Conservation (phyloP, 2,329 filamentous ascomycete genomes). For the Thyridium curvatum region DNA sequence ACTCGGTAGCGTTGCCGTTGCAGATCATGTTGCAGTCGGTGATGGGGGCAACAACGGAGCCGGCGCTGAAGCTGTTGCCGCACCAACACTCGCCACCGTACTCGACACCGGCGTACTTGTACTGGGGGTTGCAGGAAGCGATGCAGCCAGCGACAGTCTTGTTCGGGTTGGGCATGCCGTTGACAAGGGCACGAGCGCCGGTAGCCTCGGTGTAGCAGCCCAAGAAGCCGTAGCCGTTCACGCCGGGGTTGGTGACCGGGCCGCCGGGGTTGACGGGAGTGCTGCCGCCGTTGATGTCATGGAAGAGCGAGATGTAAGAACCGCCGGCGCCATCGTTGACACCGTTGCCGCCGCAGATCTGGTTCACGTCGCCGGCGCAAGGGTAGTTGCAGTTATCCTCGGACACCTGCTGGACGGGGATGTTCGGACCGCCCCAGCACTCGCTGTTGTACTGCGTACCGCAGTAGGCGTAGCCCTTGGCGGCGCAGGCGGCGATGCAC, state of each 20-base stretch:
- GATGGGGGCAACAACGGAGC: constrained; percentile 10
- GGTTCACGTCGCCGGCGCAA: constrained; percentile 40
- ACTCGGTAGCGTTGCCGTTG: constrained; percentile 13
- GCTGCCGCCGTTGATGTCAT: constrained; percentile 20
- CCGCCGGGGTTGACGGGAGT: constrained; percentile 7
- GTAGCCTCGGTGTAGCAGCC: constrained; percentile 26
- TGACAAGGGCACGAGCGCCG: constrained; percentile 11
- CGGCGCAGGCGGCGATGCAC: constrained; percentile 38
- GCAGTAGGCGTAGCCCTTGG: constrained; percentile 31
- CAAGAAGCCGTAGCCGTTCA: constrained; percentile 20
- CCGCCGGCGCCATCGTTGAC: constrained; percentile 22
- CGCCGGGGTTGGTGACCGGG: constrained; percentile 26
- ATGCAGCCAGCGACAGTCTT: constrained; percentile 15
- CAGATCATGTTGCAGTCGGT: constrained; percentile 21
- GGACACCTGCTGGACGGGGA: constrained; percentile 35
- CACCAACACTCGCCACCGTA: constrained; percentile 37
- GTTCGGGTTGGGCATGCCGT: constrained; percentile 3
- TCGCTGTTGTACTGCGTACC: constrained; percentile 43
- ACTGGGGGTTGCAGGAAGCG: constrained; percentile 24
- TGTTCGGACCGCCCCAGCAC: constrained; percentile 47
- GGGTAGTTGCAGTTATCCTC: constrained; percentile 44
- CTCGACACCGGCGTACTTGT: constrained; percentile 43
- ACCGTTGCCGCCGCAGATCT: constrained; percentile 49
- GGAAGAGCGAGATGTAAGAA: constrained; percentile 41
- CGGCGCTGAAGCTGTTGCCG: constrained; percentile 11